These are phyloP conservation scores for Beauveria australis DNA, from an alignment of 2,329 filamentous ascomycete species.

Conservation along the genomic window DNA sequence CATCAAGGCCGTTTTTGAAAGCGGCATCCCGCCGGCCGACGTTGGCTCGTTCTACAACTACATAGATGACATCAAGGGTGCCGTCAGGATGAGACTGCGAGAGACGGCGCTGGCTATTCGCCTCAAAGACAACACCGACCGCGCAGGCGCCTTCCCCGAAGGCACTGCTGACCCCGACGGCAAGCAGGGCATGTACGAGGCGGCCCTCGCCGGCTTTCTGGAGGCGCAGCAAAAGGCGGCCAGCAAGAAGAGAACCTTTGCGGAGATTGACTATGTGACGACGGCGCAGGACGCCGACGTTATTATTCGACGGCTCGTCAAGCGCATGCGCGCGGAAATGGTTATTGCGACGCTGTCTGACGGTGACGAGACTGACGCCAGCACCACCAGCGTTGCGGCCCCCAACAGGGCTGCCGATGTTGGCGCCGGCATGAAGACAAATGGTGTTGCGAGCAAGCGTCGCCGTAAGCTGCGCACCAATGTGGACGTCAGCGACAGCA, in stretches of 20 bases:
- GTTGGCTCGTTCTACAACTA: conserved; percentile 67
- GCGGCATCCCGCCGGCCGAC: conserved; percentile 61
- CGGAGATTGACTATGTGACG: conserved; percentile 44
- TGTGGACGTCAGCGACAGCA: conserved; percentile 32
- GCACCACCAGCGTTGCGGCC: conserved; percentile 16
- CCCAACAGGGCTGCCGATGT: neutral
- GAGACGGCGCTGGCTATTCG: conserved; percentile 57
- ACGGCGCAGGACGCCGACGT: conserved; percentile 39
- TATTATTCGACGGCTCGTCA: conserved; percentile 48
- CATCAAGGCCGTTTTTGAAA: conserved; percentile 72
- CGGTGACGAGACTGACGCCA: conserved; percentile 32
- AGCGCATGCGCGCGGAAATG: conserved; percentile 55
- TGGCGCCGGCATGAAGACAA: conserved; percentile 32
- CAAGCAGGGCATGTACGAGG: conserved; percentile 45
- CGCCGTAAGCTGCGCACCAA: conserved; percentile 44
- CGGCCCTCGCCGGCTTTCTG: conserved; percentile 43
- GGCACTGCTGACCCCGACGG: conserved; percentile 39
- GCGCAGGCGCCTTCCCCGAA: conserved; percentile 39
- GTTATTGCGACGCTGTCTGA: conserved; percentile 48
- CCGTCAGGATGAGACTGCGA: conserved; percentile 59
- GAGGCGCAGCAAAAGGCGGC: conserved; percentile 21
- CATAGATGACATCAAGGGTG: conserved; percentile 69
- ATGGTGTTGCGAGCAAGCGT: conserved; percentile 41
- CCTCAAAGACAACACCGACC: conserved; percentile 45
- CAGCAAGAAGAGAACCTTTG: conserved; percentile 38